These are phyloP conservation scores for Serendipita sp. DNA, from an alignment of 768 basidiomycete species.

Conservation along the genomic window DNA sequence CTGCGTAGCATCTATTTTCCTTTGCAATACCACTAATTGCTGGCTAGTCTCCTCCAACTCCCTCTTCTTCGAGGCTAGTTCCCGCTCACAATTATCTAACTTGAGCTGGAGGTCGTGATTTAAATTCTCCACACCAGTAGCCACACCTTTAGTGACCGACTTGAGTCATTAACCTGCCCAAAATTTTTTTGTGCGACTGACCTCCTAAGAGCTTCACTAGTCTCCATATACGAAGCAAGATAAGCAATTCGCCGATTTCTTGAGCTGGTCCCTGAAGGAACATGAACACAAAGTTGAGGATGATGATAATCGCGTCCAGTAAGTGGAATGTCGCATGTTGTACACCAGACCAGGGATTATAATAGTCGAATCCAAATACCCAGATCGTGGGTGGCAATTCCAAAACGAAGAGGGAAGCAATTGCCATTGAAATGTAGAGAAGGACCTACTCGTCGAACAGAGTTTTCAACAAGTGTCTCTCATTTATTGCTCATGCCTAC, in stretches of 20 bases:
- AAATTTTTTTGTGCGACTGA: constrained; percentile 15
- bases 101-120: constrained; percentile 37
- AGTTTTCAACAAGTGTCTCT: constrained; percentile 20
- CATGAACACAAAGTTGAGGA: constrained; percentile 49
- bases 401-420: constrained; percentile 55
- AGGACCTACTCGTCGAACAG: constrained; percentile 44
- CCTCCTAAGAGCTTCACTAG: constrained; percentile 59
- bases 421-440: constrained; percentile 43
- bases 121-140: constrained; percentile 58
- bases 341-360: constrained; percentile 41
- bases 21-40: constrained; percentile 21
- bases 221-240: constrained; percentile 66
- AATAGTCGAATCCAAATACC: constrained; percentile 46
- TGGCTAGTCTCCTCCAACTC: constrained; percentile 30
- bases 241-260: constrained; percentile 49
- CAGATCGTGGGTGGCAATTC: constrained; percentile 61
- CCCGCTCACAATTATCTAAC: constrained; percentile 32
- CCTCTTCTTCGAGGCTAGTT: constrained; percentile 24
- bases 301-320: constrained; percentile 55
- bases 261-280: neutral
- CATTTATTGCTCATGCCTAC: constrained; percentile 10
- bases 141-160: constrained; percentile 34
- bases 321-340: constrained; percentile 46
- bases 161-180: constrained; percentile 6
- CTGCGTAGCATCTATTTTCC: neutral